Evolutionary conservation across 495 filamentous ascomycete genomes (phyloP), one percentile per base, ranked within the genome.

Genomic region (Daldinia vernicosa): DNA sequence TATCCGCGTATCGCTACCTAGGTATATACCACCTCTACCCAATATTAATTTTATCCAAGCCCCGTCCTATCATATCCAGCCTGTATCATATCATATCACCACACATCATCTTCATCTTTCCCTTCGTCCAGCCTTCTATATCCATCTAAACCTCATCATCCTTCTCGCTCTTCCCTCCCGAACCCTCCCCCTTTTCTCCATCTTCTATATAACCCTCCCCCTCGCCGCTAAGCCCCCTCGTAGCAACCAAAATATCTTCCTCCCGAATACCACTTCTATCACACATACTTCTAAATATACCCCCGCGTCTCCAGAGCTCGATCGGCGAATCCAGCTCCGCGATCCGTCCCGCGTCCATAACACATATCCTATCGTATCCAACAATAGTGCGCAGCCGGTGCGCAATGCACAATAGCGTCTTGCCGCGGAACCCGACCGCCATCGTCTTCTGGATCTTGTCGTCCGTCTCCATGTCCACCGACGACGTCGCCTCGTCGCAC

Each of bases 381-480:
- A 97, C 90, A 66, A 98, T 96, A 0, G 95, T 97, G 66, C 92
- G 89, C 72, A 98, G 80, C 11, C 95, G 86, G 80, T 98, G 95
- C n/a, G 95, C 95, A 78, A 99, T 98, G 79, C 93, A 97, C 54
- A 99, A 82, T 64, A 99, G 76, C 43, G 95, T 99, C 84, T 91
- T 93, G 40, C 94, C 95, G 63, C 87, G 84, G 81, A 99, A 99
- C 0, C 91, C 95, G 15, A 87, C 85, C 1, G 91, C 90, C 79
- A 99, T 98, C 6, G 95, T 97, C 47, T 83, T 82, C 82, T 99
- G 95, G 78, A 99, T 97, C 85, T 94, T 94, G 80, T 92, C 88
- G 70, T 99, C 95, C 11, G 95, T 99, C 77, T 97, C 95, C 81
- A 98, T 94, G 79, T 99, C 95, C 5, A 99, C 94, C 4, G 88